Conservation (phyloP, 2,329 filamentous ascomycete genomes). For the Aspergillus phoenicis region DNA sequence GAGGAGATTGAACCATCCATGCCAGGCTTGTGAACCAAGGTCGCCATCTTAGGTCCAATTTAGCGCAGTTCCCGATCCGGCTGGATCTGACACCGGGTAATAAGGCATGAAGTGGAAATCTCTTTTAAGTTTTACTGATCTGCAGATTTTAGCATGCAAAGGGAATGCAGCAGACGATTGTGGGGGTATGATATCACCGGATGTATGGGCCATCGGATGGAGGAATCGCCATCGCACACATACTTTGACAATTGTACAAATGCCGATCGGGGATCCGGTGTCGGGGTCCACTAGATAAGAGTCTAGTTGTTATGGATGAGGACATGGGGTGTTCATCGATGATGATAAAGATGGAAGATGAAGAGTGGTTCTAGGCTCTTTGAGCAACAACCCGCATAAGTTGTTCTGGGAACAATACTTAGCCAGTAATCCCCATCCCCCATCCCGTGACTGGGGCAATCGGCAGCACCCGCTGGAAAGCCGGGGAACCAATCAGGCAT, state of each 20-base stretch:
- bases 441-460: not conserved
- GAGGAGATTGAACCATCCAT: not conserved
- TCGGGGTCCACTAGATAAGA: not conserved
- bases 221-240: not conserved
- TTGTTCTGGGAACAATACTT: not conserved
- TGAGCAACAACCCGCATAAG: not conserved
- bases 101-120: not conserved
- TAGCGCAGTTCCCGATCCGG: not conserved
- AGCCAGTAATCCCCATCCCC: not conserved
- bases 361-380: not conserved
- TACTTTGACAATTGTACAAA: too few relatives aligned
- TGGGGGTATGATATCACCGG: not conserved
- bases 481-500: not conserved
- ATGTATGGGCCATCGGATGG: not conserved
- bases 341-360: not conserved
- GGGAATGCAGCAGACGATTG: not conserved
- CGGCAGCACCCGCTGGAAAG: not conserved
- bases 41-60: not conserved
- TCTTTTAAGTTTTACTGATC: not conserved
- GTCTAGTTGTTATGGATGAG: not conserved
- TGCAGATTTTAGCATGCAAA: too few relatives aligned
- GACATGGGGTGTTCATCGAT: not conserved
- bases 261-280: not conserved
- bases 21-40: not conserved
- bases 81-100: not conserved